A percentile compares a stretch with the other conserved stretches of the same genome.
phyloP scores from a whole-genome alignment of 129 eudicot genomes.

The Flaveria brownii region DNA sequence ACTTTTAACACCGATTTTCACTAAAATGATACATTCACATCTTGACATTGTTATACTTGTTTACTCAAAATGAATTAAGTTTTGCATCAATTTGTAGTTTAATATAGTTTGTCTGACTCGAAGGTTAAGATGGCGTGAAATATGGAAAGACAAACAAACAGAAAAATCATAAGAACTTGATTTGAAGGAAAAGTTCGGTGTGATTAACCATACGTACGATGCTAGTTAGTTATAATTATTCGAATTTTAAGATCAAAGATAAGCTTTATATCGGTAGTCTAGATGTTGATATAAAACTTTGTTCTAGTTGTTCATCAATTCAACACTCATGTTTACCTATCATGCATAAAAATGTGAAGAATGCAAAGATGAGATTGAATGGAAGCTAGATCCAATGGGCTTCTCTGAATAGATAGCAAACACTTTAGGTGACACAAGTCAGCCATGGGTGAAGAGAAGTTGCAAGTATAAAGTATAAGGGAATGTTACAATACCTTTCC shows the following conservation, averaged over 20 bases:
- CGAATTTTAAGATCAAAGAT: not conserved
- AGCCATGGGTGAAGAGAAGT: not conserved
- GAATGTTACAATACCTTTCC: not conserved
- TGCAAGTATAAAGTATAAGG: not conserved
- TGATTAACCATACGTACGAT: not conserved
- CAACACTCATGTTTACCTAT: not conserved
- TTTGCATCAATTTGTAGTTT: not conserved
- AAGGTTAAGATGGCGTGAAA: slow-evolving; percentile 1
- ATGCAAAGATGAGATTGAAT: slow-evolving; percentile 2
- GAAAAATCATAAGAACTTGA: not conserved
- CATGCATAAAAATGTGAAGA: not conserved
- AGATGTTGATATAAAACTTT: slow-evolving; percentile 8
- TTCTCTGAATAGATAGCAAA: not conserved
- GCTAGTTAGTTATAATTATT: slow-evolving; percentile 10
- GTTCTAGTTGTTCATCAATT: not conserved
- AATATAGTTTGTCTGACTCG: not conserved
- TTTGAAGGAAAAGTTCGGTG: not conserved
- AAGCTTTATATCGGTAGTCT: slow-evolving; percentile 11
- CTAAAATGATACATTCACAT: slow-evolving; percentile 7
- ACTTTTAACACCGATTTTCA: not conserved
- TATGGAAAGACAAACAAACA: not conserved
- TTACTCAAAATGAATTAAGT: not conserved
- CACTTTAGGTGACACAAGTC: not conserved
- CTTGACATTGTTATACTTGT: not conserved
- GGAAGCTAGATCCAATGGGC: not conserved